These are phyloP conservation scores for Astrocystis sublimbata DNA, from an alignment of 495 filamentous ascomycete genomes.

Conservation along the genomic window DNA sequence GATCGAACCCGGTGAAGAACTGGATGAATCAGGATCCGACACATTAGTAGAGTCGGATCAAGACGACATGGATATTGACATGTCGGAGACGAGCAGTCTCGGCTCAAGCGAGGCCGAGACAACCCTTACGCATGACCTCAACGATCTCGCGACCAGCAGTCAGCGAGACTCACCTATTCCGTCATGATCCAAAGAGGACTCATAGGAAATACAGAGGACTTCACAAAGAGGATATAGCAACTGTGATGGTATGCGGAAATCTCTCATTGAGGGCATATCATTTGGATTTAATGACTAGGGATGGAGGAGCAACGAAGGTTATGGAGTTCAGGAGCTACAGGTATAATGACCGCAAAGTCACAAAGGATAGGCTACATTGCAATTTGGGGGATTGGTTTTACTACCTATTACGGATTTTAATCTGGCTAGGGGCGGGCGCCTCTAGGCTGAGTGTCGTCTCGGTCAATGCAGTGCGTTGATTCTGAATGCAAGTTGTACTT, in stretches of 20 bases:
- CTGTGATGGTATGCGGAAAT: neutral
- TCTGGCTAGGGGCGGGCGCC: neutral
- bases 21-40: constrained; percentile 30
- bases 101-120: constrained; percentile 32
- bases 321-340: neutral
- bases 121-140: constrained; percentile 18
- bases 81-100: constrained; percentile 43
- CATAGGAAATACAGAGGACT: neutral
- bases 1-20: constrained; percentile 28
- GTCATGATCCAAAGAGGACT: constrained; percentile 15
- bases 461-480: constrained; percentile 3
- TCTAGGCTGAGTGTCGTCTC: neutral
- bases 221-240: neutral
- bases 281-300: neutral
- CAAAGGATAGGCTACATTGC: neutral
- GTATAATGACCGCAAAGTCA: constrained; percentile 8
- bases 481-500: neutral
- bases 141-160: constrained; percentile 14
- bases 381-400: neutral
- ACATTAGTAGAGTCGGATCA: constrained; percentile 21
- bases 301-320: neutral
- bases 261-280: too few relatives aligned
- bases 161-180: constrained; percentile 31
- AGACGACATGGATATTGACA: constrained; percentile 41
- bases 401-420: neutral